Percentiles rank a stretch among this genome's conserved stretches.
phyloP scores from a whole-genome alignment of 371 early-diverging fungal species.

The Dinochytrium kinnereticum region DNA sequence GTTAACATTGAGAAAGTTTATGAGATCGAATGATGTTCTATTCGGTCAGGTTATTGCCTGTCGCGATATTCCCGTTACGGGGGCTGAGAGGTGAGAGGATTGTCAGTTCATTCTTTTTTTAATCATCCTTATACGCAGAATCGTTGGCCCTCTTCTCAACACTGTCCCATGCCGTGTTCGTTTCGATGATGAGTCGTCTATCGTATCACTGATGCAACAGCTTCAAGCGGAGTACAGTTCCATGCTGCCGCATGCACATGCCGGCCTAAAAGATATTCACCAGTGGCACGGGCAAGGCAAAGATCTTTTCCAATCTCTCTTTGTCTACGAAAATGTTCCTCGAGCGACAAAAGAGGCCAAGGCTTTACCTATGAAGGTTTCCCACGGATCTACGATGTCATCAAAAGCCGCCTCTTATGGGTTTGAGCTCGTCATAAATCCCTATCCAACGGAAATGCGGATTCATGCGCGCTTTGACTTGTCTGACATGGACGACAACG shows the following conservation, averaged over 20 bases:
- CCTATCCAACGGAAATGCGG: background rate
- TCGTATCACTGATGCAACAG: slow-evolving; percentile 7
- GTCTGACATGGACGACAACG: background rate
- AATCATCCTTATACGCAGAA: slow-evolving; percentile 1
- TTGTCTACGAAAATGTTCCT: slow-evolving; percentile 22
- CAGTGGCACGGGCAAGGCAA: background rate
- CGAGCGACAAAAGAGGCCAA: background rate
- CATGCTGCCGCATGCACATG: slow-evolving; percentile 15
- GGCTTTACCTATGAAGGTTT: background rate
- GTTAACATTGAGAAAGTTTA: slow-evolving; percentile 19
- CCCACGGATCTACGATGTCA: background rate
- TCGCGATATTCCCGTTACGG: slow-evolving; percentile 27
- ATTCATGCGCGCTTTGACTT: background rate
- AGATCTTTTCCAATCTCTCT: slow-evolving; percentile 23
- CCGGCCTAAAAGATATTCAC: slow-evolving; percentile 15
- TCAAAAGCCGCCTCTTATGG: background rate
- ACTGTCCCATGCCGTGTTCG: slow-evolving; percentile 37
- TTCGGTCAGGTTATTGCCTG: slow-evolving; percentile 34
- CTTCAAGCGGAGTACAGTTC: background rate
- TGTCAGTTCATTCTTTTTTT: background rate
- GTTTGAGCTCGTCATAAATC: slow-evolving; percentile 1
- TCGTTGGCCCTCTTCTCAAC: slow-evolving; percentile 34
- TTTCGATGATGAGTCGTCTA: background rate
- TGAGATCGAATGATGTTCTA: slow-evolving; percentile 27
- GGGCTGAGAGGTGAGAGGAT: slow-evolving; percentile 17